A percentile compares a stretch with the other conserved stretches of the same genome.
Evolutionary conservation across 257 asterid genomes (phyloP).

Genomic region (Hygrophila difformis): DNA sequence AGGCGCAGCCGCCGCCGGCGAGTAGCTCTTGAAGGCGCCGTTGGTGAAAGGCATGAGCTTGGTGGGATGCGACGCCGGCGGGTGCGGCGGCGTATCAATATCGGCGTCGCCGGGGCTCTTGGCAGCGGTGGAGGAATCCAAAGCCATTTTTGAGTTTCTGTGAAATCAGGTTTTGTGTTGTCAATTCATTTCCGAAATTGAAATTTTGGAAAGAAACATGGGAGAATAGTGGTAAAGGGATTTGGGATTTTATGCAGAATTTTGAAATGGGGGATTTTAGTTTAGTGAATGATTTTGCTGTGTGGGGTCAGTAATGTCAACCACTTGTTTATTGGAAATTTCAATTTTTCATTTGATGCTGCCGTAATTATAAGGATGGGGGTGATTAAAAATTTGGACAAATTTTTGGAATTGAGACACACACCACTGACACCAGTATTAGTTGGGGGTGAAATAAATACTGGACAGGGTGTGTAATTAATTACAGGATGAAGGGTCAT

Average conservation of each 20-base stretch:
- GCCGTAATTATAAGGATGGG: no score
- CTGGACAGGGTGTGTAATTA: slow-evolving; percentile 10
- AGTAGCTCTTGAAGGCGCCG: slow-evolving; percentile 25
- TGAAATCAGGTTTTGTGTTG: slow-evolving; percentile 23
- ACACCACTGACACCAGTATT: slow-evolving; percentile 13
- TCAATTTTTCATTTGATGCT: slow-evolving; percentile 21
- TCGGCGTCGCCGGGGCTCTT: slow-evolving; percentile 38
- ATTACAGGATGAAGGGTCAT: slow-evolving; percentile 1
- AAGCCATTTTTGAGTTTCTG: slow-evolving; percentile 27
- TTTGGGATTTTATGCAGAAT: slow-evolving; percentile 5
- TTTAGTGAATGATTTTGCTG: not conserved
- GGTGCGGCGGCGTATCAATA: slow-evolving; percentile 59
- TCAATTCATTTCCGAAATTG: slow-evolving; percentile 7
- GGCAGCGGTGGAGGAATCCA: slow-evolving; percentile 33
- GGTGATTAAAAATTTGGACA: no score
- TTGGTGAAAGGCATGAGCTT: slow-evolving; percentile 30
- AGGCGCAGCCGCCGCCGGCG: slow-evolving; percentile 13
- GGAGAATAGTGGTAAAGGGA: no score
- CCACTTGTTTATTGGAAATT: slow-evolving; percentile 44
- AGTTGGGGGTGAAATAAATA: slow-evolving; percentile 23
- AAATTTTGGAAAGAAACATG: not conserved
- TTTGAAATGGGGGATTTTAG: slow-evolving; percentile 3
- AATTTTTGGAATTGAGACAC: slow-evolving; percentile 10
- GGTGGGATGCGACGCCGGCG: slow-evolving; percentile 10
- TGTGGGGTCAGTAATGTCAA: slow-evolving; percentile 30